Evolutionary conservation across 148 eudicot genomes (phyloP), one percentile per base, ranked within the genome.

Genomic region (Dysphania ambrosioides): DNA sequence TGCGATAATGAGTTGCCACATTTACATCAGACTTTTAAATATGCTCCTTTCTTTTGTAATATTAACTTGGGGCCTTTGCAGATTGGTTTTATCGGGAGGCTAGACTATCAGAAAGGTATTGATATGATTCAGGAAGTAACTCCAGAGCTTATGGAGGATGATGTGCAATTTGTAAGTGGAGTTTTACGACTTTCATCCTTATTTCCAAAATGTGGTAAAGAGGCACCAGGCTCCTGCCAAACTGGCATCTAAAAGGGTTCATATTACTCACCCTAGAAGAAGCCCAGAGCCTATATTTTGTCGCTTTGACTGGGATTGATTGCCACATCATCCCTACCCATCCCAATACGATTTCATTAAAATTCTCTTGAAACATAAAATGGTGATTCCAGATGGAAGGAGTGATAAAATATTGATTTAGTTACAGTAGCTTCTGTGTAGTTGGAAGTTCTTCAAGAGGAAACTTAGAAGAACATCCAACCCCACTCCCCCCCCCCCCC

Each of bases 1-100:
- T 95, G 78, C 87, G 91, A 72, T 36, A 9, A 27, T 27, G 21
- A 19, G 23, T n/a, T 38, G 62, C 26, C 26, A 58, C 53, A 23
- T 63, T 19, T 29, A 53, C 31, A 24, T 32, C 15, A 21, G 53
- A 70, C 10, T 66, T 26, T 62, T 26, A 0, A 23, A 56, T 62
- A 7, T 31, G 6, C 63, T 32, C 53, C 10, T 26, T 44, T 79
- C 10, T 60, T 15, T 6, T 13, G 6, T n/a, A 19, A 10, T 24
- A 0, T 13, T 80, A 30, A 47, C 49, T 49, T 30, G 60, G 59
- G 70, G 30, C 1, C 64, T 53, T 63, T 74, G 61, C 78, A 95
- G 99, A 90, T 95, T 78, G 99, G 99, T 31, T 95, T 95, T 73
- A 87, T 95, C 41, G 99, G 99, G 79, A 95, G 99, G 78, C 85